A percentile compares a stretch with the other conserved stretches of the same genome.
Evolutionary conservation across 2,329 filamentous ascomycete genomes (phyloP).

Genomic region (Fusarium sp.): DNA sequence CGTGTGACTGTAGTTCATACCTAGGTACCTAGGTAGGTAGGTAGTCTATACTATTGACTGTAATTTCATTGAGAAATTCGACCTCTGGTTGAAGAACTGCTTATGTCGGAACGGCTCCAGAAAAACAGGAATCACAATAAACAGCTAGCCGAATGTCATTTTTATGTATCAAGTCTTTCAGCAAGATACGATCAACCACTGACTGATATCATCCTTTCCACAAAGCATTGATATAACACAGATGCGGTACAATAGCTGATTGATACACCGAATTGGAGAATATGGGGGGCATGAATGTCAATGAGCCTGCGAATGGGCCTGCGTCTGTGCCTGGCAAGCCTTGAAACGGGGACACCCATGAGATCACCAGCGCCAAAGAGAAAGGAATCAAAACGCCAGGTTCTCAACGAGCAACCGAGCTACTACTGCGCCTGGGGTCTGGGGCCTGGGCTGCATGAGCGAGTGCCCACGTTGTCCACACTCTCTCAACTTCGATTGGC

Average conservation of each 20-base stretch:
- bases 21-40: too few relatives aligned
- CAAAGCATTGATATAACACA: slow-evolving; percentile 9
- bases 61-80: not conserved
- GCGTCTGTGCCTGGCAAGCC: slow-evolving; percentile 23
- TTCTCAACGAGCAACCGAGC: slow-evolving; percentile 21
- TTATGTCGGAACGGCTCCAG: not conserved
- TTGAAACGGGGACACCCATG: slow-evolving; percentile 32
- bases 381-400: slow-evolving; percentile 22
- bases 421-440: slow-evolving; percentile 19
- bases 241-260: slow-evolving; percentile 27
- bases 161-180: not conserved
- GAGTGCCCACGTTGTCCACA: slow-evolving; percentile 31
- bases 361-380: slow-evolving; percentile 28
- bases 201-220: not conserved
- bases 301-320: slow-evolving; percentile 8
- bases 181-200: not conserved
- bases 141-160: not conserved
- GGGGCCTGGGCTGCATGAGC: slow-evolving; percentile 17
- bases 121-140: not conserved
- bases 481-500: slow-evolving; percentile 22
- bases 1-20: not conserved
- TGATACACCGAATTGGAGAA: slow-evolving; percentile 33
- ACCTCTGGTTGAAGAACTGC: not conserved
- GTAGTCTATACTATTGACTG: too few relatives aligned
- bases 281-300: slow-evolving; percentile 21